These are phyloP conservation scores for Penicillium goetzii DNA, from an alignment of 495 filamentous ascomycete species.

Conservation along the genomic window DNA sequence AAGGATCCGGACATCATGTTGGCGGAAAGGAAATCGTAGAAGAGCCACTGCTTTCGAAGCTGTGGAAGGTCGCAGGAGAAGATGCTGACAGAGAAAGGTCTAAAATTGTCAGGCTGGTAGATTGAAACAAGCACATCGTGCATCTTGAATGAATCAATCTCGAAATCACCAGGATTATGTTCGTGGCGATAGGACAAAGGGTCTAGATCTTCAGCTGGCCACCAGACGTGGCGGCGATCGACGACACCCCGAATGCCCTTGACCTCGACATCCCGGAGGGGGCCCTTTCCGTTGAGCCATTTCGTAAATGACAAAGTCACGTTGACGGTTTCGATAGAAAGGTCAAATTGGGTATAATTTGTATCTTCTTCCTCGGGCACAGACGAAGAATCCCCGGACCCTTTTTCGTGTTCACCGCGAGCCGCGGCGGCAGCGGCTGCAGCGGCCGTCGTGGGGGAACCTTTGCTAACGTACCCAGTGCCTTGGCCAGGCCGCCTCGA, in stretches of 20 bases:
- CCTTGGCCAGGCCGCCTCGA: constrained; percentile 85
- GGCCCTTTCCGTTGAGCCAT: constrained; percentile 96
- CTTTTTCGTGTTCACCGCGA: constrained; percentile 36
- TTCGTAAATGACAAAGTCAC: constrained; percentile 96
- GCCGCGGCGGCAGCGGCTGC: constrained; percentile 81
- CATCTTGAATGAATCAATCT: constrained; percentile 94
- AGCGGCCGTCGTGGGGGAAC: constrained; percentile 81
- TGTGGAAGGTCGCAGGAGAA: constrained; percentile 93
- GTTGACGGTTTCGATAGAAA: constrained; percentile 93
- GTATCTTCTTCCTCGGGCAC: constrained; percentile 74
- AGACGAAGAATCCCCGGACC: constrained; percentile 27
- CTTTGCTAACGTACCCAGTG: constrained; percentile 82
- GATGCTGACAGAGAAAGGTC: constrained; percentile 92
- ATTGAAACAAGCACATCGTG: constrained; percentile 91
- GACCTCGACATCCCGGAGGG: constrained; percentile 88
- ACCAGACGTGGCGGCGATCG: constrained; percentile 80
- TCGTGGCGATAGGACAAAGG: constrained; percentile 86
- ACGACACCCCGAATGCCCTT: constrained; percentile 96
- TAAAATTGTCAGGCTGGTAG: constrained; percentile 86
- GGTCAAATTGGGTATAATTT: constrained; percentile 96
- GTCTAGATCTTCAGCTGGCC: constrained; percentile 71
- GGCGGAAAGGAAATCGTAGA: constrained; percentile 95
- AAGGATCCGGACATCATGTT: constrained; percentile 95
- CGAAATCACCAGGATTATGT: constrained; percentile 91
- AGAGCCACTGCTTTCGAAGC: constrained; percentile 92